Base-by-base conservation (phyloP, 1,139 yeast genomes). In the Arxiozyma bovina region DNA sequence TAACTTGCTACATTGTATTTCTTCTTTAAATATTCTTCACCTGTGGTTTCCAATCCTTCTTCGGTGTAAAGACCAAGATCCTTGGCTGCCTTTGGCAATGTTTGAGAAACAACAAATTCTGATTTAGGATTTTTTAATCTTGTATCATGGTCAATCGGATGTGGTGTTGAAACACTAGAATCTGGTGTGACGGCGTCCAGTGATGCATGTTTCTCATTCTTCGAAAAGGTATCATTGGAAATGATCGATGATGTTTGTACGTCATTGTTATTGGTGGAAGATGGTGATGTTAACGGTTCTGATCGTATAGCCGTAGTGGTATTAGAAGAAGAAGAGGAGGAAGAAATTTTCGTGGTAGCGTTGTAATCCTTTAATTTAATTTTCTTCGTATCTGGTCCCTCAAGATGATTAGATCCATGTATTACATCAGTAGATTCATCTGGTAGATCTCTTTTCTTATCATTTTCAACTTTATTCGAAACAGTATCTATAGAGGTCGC, bases 1-100 rank as follows among this genome's bases (percentile, higher is more conserved):
- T 84, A 93, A 20, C 93, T 83, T 0, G 95, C 88, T 17, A 94
- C 99, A 1, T 89, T 97, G 63, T 84, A 89, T 67, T 85, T 86
- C 61, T 77, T 78, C 66, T 87, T 87, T 55, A 87, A 70, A 63
- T 79, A 88, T 51, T 87, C 96, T 54, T 82, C 84, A 9, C 89
- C 90, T 6, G 73, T 73, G 51, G 77, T 81, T 57, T 79, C 77
- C 46, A 81, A 70, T n/a, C 75, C 76, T 40, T 70, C 71, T 53
- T 85, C 91, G 8, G 82, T 78, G 61, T 81, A 87, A 43, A 88
- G 72, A 0, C 90, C 91, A 53, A 88, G 71, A 47, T 79, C 81
- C 8, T 79, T 76, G 0, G 91, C 89, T 2, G 85, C 81, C 3
- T 80, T 75, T 0, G 95, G 88, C 48, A 87, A 72, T 0, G 87